Conservation (phyloP, 331 rosid genomes). For the Quercus phellos region DNA sequence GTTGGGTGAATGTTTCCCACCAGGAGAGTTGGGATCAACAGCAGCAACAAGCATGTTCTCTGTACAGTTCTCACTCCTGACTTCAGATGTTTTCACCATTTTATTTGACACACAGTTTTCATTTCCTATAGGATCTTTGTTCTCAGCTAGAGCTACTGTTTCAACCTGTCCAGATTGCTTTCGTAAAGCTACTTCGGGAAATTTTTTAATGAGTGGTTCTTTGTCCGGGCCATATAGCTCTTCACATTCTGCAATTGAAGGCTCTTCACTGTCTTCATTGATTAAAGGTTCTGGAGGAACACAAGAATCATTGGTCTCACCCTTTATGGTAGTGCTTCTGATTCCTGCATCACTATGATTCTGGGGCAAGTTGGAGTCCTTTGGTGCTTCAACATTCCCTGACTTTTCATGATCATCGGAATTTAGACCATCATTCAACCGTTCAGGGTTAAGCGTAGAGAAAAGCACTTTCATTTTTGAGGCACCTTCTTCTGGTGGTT, state of each 20-base stretch:
- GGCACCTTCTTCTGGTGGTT: conserved; percentile 49
- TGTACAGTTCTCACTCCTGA: conserved; percentile 22
- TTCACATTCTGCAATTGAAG: conserved; percentile 66
- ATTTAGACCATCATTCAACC: conserved; percentile 31
- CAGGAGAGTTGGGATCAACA: conserved; percentile 18
- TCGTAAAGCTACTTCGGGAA: conserved; percentile 41
- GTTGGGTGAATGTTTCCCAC: conserved; percentile 28
- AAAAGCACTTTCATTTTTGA: conserved; percentile 80
- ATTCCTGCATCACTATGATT: conserved; percentile 25
- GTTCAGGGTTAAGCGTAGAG: conserved; percentile 60
- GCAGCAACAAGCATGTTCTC: conserved; percentile 27
- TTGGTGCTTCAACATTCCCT: conserved; percentile 32
- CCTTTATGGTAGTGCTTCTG: conserved; percentile 22
- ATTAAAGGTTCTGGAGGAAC: conserved; percentile 42
- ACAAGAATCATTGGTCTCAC: conserved; percentile 35
- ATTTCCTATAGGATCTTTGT: conserved; percentile 21
- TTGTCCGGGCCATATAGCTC: conserved; percentile 84
- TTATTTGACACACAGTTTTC: conserved; percentile 26
- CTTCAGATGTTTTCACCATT: conserved; percentile 29
- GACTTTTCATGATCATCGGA: conserved; percentile 28
- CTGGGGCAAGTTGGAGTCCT: conserved; percentile 35
- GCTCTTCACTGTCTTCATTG: conserved; percentile 55
- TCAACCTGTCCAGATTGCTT: conserved; percentile 25
- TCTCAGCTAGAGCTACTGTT: conserved; percentile 26
- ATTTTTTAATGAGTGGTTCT: conserved; percentile 39